Evolutionary conservation across 2,329 filamentous ascomycete species (phyloP).

Genomic region (Leptoxyphium fumago): DNA sequence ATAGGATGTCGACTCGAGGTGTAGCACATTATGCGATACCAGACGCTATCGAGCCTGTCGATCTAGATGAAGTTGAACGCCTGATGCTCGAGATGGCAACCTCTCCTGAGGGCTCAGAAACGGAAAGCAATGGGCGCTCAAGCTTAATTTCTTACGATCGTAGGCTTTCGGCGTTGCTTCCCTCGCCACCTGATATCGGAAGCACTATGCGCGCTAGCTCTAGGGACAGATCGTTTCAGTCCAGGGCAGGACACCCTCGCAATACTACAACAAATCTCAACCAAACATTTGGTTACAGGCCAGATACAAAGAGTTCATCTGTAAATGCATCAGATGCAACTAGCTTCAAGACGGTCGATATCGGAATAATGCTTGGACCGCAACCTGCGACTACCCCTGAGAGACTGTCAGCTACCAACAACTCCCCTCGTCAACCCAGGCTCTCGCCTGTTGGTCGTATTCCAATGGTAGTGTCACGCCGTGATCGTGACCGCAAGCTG

Average conservation of each 20-base stretch:
- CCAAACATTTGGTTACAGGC: background rate
- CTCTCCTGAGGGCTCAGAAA: slow-evolving; percentile 9
- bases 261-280: background rate
- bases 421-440: slow-evolving; percentile 23
- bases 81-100: slow-evolving; percentile 28
- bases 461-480: slow-evolving; percentile 59
- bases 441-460: slow-evolving; percentile 75
- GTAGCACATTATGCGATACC: slow-evolving; percentile 43
- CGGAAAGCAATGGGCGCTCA: slow-evolving; percentile 2
- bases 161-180: slow-evolving; percentile 13
- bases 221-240: slow-evolving; percentile 3
- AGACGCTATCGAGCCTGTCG: slow-evolving; percentile 31
- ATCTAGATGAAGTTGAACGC: slow-evolving; percentile 30
- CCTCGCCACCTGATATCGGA: slow-evolving; percentile 9
- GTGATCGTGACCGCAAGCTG: slow-evolving; percentile 46
- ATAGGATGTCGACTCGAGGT: background rate
- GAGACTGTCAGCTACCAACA: slow-evolving; percentile 14
- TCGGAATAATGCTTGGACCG: background rate
- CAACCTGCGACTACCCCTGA: slow-evolving; percentile 3
- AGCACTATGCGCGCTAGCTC: background rate
- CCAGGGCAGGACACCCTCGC: slow-evolving; percentile 6
- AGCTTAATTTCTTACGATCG: slow-evolving; percentile 14
- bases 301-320: background rate
- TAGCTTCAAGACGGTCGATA: background rate
- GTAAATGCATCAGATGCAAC: background rate